A percentile compares a stretch with the other conserved stretches of the same genome.
Evolutionary conservation across 768 basidiomycete species (phyloP).

Genomic region (Tulasnella sp.): DNA sequence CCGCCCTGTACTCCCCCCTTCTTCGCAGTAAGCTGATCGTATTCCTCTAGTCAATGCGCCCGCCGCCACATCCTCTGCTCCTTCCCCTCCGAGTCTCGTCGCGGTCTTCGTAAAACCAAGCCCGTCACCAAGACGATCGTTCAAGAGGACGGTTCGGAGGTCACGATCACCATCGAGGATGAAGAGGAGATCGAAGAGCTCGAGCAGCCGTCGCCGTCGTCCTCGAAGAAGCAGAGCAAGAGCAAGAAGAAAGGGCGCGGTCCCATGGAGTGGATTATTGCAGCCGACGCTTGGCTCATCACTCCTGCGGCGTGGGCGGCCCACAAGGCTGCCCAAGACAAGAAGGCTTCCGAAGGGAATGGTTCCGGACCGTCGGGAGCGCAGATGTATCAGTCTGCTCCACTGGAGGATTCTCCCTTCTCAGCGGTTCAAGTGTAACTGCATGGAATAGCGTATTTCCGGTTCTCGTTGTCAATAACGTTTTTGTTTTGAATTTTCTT

Average conservation of each 20-base stretch:
- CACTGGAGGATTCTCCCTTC: background rate
- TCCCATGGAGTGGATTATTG: slow-evolving; percentile 14
- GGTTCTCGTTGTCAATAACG: background rate
- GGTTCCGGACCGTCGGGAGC: background rate
- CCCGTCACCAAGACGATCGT: slow-evolving; percentile 5
- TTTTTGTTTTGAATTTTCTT: background rate
- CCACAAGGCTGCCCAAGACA: background rate
- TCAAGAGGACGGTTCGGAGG: background rate
- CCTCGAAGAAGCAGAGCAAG: background rate
- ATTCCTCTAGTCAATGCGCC: slow-evolving; percentile 10
- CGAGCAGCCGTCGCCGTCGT: background rate
- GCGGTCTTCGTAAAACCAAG: slow-evolving; percentile 13
- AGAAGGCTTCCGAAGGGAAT: background rate
- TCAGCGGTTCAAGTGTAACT: background rate
- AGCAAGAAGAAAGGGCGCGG: slow-evolving; percentile 7
- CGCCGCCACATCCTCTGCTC: slow-evolving; percentile 7
- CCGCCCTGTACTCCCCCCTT: background rate
- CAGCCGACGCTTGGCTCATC: slow-evolving; percentile 7
- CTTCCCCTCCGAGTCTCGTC: slow-evolving; percentile 19
- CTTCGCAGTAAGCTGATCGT: background rate
- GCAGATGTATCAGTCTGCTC: background rate
- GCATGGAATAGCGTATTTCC: background rate
- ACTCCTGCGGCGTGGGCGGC: slow-evolving; percentile 7
- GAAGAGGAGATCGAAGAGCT: background rate
- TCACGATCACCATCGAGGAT: background rate